Evolutionary conservation across 2,329 filamentous ascomycete genomes (phyloP).

Genomic region (Fusarium temperatum): DNA sequence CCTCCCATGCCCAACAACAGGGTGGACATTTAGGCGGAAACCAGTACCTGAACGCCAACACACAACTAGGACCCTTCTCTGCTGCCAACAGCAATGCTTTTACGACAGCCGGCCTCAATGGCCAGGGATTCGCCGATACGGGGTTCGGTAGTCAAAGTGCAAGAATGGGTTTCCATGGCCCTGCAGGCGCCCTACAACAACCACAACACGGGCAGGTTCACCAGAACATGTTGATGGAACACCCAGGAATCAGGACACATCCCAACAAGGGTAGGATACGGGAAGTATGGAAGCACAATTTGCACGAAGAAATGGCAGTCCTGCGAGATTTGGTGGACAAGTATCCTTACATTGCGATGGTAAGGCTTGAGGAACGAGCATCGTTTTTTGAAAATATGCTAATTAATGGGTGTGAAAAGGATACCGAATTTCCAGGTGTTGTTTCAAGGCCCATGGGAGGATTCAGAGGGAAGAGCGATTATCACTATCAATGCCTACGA

Average conservation of each 20-base stretch:
- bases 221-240: conserved; percentile 54
- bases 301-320: conserved; percentile 88
- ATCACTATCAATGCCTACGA: conserved; percentile 97
- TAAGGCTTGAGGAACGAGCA: conserved; percentile 56
- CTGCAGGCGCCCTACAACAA: conserved; percentile 63
- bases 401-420: conserved; percentile 60
- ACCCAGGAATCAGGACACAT: conserved; percentile 54
- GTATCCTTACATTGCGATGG: conserved; percentile 98
- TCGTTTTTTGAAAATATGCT: conserved; percentile 8
- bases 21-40: conserved; percentile 67
- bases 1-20: conserved; percentile 62
- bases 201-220: conserved; percentile 63
- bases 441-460: conserved; percentile 94
- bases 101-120: conserved; percentile 65
- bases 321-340: conserved; percentile 85
- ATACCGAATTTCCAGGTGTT: conserved; percentile 98
- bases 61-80: conserved; percentile 73
- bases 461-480: conserved; percentile 94
- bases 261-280: conserved; percentile 86
- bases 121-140: conserved; percentile 68
- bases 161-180: conserved; percentile 81
- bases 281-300: conserved; percentile 94
- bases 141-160: conserved; percentile 88
- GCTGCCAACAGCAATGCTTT: conserved; percentile 63
- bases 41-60: conserved; percentile 76